Base-by-base conservation (phyloP, 768 basidiomycete species). In the Lactarius psammicola region DNA sequence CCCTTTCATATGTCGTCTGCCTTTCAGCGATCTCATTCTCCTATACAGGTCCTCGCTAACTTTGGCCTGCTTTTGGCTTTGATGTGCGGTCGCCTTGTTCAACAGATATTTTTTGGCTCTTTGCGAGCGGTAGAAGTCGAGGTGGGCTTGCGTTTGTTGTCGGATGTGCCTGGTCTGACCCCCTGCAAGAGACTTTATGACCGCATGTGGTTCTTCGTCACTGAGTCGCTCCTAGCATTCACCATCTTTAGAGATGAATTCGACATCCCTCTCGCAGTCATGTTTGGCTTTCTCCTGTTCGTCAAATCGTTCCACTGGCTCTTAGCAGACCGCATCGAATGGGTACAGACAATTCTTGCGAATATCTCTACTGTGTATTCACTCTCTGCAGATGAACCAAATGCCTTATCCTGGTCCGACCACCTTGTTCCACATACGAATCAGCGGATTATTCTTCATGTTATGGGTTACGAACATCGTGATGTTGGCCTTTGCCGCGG, bases 291-390 rank as follows among this genome's bases (percentile, higher is more conserved):
- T 72, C 79, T 99, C 13, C 84, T 98, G 18, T 96, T 97, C 70
- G 84, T 97, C 70, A 98, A 98, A 75, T 95, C 94, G 55, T 98
- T 98, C 77, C 97, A 99, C 75, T 99, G 97, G 97, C 84, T 99
- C 36, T 86, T 95, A 64, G 85, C 87, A 7, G 97, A 98, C 76
- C 86, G 97, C 57, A 91, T 99, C 60, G 97, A 99, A 85, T 95
- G 93, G 85, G 96, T 96, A 67, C 71, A 85, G 74, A 63, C 23
- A n/a, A 6, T 31, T 36, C 18, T 49, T 58, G n/a, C 51, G 18
- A 51, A 20, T 36, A 30, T 26, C 38, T 36, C 44, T 51, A 6
- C 26, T 13, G 40, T 26, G 36, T 68, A 55, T 63, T 66, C 10
- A 67, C 56, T 42, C 23, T 46, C 2, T 67, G 3, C 71, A 99